Evolutionary conservation across 106 monocot genomes (phyloP).

Genomic region (Dendrobium nobile): DNA sequence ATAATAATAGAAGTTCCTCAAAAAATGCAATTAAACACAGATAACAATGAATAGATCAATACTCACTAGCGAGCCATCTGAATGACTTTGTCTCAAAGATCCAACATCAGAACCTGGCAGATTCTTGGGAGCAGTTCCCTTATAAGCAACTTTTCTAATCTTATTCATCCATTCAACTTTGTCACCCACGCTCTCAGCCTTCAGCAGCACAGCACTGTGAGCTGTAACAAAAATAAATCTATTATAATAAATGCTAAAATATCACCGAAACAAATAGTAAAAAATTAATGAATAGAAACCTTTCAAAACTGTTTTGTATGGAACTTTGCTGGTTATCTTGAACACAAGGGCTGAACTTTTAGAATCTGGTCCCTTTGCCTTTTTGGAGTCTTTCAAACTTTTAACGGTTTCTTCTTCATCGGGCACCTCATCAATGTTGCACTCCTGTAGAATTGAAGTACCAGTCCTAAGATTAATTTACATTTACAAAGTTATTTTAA

Average conservation of each 20-base stretch:
- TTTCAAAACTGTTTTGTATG: conserved; percentile 71
- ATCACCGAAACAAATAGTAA: background rate
- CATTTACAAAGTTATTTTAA: background rate
- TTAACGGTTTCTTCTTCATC: conserved; percentile 66
- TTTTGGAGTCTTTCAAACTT: conserved; percentile 57
- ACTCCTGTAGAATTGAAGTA: conserved; percentile 32
- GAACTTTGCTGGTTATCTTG: conserved; percentile 63
- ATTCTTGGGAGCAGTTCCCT: conserved; percentile 36
- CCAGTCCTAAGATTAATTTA: background rate
- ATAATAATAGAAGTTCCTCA: background rate
- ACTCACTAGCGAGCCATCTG: conserved; percentile 90
- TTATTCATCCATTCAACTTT: conserved; percentile 89
- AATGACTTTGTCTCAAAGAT: conserved; percentile 77
- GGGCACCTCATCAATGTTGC: conserved; percentile 51
- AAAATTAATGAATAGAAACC: conserved; percentile 11
- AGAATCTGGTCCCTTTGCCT: conserved; percentile 46
- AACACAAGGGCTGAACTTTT: conserved; percentile 50
- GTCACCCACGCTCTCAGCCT: conserved; percentile 82
- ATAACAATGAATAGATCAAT: conserved; percentile 3
- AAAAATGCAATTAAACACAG: background rate
- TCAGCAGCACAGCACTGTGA: conserved; percentile 82
- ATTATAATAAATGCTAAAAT: background rate
- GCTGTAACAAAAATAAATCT: conserved; percentile 39
- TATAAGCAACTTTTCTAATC: conserved; percentile 60
- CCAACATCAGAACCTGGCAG: conserved; percentile 35